Conservation (phyloP, 2,329 filamentous ascomycete species). For the Nigrospora sphaerica region DNA sequence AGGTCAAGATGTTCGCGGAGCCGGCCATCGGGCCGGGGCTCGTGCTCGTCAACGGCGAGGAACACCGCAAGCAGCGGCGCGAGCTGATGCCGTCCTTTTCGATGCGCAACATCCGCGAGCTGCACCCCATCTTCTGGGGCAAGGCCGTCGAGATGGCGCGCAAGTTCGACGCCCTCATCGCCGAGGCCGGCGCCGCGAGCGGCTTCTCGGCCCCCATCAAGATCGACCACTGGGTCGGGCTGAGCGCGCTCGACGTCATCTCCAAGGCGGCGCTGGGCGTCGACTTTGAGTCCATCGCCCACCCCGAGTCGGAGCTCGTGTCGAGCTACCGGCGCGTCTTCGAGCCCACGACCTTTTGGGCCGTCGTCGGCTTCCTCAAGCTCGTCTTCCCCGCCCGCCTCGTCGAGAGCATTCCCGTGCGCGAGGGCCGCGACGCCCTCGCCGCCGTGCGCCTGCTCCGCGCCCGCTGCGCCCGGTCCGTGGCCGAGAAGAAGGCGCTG, state of each 20-base stretch:
- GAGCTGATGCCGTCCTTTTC: slow-evolving; percentile 13
- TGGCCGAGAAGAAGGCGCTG: slow-evolving; percentile 2
- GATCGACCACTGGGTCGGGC: slow-evolving; percentile 7
- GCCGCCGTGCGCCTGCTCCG: neutral
- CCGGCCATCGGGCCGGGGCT: slow-evolving; percentile 8
- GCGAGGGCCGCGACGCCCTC: neutral
- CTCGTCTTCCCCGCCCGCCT: slow-evolving; percentile 1
- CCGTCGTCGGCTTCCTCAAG: slow-evolving; percentile 6
- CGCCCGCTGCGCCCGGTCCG: neutral
- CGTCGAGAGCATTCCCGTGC: slow-evolving; percentile 1
- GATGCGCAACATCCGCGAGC: slow-evolving; percentile 9
- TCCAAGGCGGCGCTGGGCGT: slow-evolving; percentile 7
- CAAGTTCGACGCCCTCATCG: slow-evolving; percentile 2
- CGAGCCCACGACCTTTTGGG: slow-evolving; percentile 6
- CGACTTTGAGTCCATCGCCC: slow-evolving; percentile 7
- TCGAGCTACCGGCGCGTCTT: slow-evolving; percentile 7
- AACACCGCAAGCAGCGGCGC: slow-evolving; percentile 12
- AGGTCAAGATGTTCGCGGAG: slow-evolving; percentile 5
- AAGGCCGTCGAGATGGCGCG: slow-evolving; percentile 10
- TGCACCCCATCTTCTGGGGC: slow-evolving; percentile 13
- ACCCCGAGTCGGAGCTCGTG: slow-evolving; percentile 7
- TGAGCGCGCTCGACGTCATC: slow-evolving; percentile 6
- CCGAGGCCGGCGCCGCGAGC: neutral
- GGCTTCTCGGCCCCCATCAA: slow-evolving; percentile 5
- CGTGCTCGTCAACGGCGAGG: slow-evolving; percentile 10